Percentiles rank a stretch among this genome's conserved stretches.
Conservation (phyloP, 148 eudicot genomes). For the Amaranthus cruentus region DNA sequence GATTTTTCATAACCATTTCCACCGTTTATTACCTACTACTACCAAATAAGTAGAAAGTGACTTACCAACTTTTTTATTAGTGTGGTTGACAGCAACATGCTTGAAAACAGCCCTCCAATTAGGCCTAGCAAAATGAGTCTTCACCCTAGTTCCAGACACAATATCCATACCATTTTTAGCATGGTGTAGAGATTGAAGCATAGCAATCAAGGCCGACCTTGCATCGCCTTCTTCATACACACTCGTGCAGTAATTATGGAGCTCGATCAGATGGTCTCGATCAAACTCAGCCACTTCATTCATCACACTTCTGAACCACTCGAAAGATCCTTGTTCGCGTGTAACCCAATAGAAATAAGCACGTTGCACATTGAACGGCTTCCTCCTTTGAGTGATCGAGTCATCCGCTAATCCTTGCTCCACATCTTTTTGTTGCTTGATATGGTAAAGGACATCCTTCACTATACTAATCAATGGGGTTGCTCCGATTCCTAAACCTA, state of each 20-base stretch:
- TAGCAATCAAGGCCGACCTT: conserved; percentile 45
- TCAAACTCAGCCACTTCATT: conserved; percentile 51
- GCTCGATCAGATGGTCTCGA: conserved; percentile 42
- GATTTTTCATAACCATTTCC: too few species aligned
- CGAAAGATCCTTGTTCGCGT: conserved; percentile 46
- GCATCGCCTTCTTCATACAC: conserved; percentile 55
- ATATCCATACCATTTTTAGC: conserved; percentile 50
- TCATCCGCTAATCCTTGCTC: conserved; percentile 7
- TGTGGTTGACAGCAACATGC: conserved; percentile 41
- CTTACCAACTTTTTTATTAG: conserved; percentile 47
- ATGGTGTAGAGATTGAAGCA: conserved; percentile 48
- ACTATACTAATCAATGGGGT: conserved; percentile 58
- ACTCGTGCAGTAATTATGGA: conserved; percentile 48
- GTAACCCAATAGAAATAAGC: conserved; percentile 62
- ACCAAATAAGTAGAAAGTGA: too few species aligned
- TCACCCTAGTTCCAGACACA: conserved; percentile 44
- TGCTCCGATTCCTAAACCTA: conserved; percentile 61
- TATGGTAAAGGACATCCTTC: conserved; percentile 51
- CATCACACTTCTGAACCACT: conserved; percentile 56
- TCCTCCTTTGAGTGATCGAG: conserved; percentile 3
- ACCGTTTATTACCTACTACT: too few species aligned
- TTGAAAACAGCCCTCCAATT: conserved; percentile 44
- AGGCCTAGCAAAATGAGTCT: conserved; percentile 48
- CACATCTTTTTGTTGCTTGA: conserved; percentile 33
- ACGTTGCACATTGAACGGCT: conserved; percentile 32